phyloP scores from a whole-genome alignment of 2,329 filamentous ascomycete species.

The Colletotrichum echinochloae region DNA sequence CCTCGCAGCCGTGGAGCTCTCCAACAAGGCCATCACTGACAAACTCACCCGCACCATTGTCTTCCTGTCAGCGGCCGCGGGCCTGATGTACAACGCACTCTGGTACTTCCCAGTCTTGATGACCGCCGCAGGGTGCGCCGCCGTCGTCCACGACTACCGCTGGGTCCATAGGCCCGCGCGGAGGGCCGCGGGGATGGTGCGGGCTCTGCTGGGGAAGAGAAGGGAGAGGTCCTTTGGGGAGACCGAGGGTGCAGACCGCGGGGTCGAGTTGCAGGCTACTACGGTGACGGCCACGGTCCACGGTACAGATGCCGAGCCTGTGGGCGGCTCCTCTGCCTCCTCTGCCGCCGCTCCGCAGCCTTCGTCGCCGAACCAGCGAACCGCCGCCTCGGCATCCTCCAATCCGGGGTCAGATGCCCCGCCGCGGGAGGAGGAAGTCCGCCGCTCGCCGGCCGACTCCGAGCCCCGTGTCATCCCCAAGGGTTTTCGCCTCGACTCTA shows the following conservation, averaged over 20 bases:
- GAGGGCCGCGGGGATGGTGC: constrained; percentile 33
- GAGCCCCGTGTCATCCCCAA: constrained; percentile 47
- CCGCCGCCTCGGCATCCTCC: background rate
- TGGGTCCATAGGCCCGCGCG: constrained; percentile 55
- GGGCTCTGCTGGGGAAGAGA: constrained; percentile 10
- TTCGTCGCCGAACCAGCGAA: background rate
- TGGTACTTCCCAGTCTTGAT: constrained; percentile 78
- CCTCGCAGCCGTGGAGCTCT: constrained; percentile 72
- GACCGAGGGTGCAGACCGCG: background rate
- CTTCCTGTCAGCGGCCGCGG: constrained; percentile 69
- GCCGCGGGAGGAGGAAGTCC: background rate
- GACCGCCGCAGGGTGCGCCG: constrained; percentile 61
- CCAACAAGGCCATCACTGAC: constrained; percentile 73
- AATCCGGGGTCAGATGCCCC: background rate
- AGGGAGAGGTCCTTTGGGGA: background rate
- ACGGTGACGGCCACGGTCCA: background rate
- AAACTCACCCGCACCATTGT: constrained; percentile 69
- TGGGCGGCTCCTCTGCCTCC: constrained; percentile 1
- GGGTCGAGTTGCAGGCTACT: background rate
- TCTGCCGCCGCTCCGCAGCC: background rate
- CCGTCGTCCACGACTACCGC: constrained; percentile 65
- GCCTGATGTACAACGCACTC: constrained; percentile 73
- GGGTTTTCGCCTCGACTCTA: constrained; percentile 48
- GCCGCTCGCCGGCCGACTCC: constrained; percentile 33
- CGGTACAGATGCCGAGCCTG: background rate